A percentile compares a stretch with the other conserved stretches of the same genome.
phyloP scores from a whole-genome alignment of 2,329 filamentous ascomycete species.

The Trichophyton simii region DNA sequence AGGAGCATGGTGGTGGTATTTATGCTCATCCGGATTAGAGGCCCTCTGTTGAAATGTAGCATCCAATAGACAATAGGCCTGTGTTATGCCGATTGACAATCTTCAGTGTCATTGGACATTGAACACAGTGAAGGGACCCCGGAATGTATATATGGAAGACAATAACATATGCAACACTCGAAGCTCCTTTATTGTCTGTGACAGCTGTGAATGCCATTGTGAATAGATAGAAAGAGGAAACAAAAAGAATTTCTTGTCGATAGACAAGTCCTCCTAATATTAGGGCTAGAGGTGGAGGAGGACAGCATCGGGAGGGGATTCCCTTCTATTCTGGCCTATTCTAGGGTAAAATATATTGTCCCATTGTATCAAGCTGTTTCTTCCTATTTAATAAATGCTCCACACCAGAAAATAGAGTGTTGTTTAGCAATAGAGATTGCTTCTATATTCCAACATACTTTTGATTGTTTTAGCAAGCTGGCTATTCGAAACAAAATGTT shows the following conservation, averaged over 20 bases:
- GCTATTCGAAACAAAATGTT: too few relatives aligned
- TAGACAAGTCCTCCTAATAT: not conserved
- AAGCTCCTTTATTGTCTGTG: conserved; percentile 4
- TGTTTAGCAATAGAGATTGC: not conserved
- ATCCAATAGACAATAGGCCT: not conserved
- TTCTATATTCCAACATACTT: not conserved
- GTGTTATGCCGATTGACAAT: not conserved
- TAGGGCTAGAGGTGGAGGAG: not conserved
- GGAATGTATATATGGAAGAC: conserved; percentile 1
- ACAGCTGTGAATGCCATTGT: conserved; percentile 7
- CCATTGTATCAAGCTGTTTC: not conserved
- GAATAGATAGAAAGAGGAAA: not conserved
- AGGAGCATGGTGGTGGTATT: not conserved
- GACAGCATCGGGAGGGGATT: not conserved
- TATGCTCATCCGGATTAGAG: not conserved
- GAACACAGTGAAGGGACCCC: not conserved
- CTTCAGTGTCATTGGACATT: not conserved
- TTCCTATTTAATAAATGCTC: not conserved
- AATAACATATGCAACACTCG: conserved; percentile 3
- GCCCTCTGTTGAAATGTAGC: not conserved
- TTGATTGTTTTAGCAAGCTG: not conserved
- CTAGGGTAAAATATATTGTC: not conserved
- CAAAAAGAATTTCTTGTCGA: not conserved
- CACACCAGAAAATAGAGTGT: not conserved
- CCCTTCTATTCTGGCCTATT: not conserved